Conservation (phyloP, 2,329 filamentous ascomycete species). For the Pleomassaria siparia region DNA sequence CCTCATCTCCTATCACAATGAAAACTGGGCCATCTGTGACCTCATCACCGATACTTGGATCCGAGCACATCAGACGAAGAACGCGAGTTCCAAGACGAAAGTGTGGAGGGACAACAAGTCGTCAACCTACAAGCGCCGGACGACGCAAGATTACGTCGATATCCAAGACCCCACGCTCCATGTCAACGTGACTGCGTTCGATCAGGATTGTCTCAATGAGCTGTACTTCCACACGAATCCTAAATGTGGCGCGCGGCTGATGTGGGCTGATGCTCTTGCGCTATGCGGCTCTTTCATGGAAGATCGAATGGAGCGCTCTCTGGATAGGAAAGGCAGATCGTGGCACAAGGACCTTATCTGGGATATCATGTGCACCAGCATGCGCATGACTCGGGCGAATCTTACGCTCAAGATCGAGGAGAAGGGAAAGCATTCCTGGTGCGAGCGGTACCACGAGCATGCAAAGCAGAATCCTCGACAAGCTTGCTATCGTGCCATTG, state of each 20-base stretch:
- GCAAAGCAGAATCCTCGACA: constrained; percentile 10
- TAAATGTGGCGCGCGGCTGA: constrained; percentile 24
- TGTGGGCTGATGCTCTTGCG: constrained; percentile 37
- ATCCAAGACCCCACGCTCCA: constrained; percentile 16
- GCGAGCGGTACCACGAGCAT: constrained; percentile 36
- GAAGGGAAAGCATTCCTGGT: constrained; percentile 29
- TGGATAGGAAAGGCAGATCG: no score
- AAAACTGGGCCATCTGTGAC: constrained; percentile 26
- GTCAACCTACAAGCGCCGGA: constrained; percentile 6
- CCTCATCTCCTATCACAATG: constrained; percentile 19
- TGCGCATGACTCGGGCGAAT: constrained; percentile 24
- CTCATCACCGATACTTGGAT: constrained; percentile 38
- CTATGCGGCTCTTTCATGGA: constrained; percentile 24
- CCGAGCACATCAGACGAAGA: constrained; percentile 27
- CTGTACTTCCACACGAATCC: constrained; percentile 25
- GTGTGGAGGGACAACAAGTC: constrained; percentile 24
- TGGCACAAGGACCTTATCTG: constrained; percentile 21
- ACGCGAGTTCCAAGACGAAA: constrained; percentile 1
- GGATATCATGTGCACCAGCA: constrained; percentile 27
- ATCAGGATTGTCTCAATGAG: constrained; percentile 13
- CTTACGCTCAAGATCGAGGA: constrained; percentile 38
- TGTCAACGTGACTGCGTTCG: constrained; percentile 15
- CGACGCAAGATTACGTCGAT: constrained; percentile 5
- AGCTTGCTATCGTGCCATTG: constrained; percentile 30
- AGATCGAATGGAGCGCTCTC: background rate